Evolutionary conservation across 495 filamentous ascomycete genomes (phyloP).

Genomic region (Aspergillus nanangensis): DNA sequence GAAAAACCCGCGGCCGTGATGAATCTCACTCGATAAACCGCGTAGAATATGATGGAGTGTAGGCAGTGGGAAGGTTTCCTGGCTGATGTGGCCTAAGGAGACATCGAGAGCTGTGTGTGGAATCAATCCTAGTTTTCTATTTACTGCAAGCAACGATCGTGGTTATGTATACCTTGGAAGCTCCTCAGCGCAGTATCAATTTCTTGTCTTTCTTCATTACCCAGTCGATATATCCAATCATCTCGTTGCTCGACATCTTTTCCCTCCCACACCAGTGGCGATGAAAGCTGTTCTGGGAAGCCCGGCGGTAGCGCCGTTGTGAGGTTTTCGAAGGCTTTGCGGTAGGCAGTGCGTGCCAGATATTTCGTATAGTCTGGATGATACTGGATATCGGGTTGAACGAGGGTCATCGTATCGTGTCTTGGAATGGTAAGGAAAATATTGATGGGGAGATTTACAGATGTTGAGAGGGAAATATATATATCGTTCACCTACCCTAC

Average conservation of each 20-base stretch:
- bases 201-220: conserved; percentile 44
- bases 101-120: conserved; percentile 32
- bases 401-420: too few species aligned
- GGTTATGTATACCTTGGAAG: conserved; percentile 45
- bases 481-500: too few species aligned
- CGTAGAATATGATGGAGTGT: conserved; percentile 42
- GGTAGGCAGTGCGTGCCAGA: conserved; percentile 41
- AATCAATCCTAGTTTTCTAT: neutral
- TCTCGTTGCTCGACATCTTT: conserved; percentile 41
- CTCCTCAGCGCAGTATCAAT: conserved; percentile 50
- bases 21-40: conserved; percentile 47
- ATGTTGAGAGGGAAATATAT: too few species aligned
- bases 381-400: conserved; percentile 51
- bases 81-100: conserved; percentile 43
- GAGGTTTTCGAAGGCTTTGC: conserved; percentile 38
- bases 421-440: too few species aligned
- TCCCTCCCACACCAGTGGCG: conserved; percentile 56
- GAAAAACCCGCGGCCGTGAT: conserved; percentile 57
- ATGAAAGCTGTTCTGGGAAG: conserved; percentile 45
- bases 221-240: conserved; percentile 50
- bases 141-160: neutral
- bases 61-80: conserved; percentile 55
- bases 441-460: too few species aligned
- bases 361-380: conserved; percentile 53
- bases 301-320: conserved; percentile 42